Evolutionary conservation across 2,329 filamentous ascomycete species (phyloP).

Genomic region (Hypoxylon sp.): DNA sequence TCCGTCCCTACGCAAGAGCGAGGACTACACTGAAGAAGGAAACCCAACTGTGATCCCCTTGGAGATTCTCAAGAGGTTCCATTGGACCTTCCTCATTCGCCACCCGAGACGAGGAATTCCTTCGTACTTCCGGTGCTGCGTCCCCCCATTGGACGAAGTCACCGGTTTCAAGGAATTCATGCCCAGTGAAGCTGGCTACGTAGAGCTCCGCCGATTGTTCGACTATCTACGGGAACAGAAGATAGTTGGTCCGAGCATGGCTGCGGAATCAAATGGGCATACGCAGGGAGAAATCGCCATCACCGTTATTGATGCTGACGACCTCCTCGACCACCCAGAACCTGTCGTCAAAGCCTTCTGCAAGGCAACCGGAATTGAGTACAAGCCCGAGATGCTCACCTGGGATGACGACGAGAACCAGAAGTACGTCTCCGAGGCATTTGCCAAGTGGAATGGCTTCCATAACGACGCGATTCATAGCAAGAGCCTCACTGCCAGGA

Average conservation of each 20-base stretch:
- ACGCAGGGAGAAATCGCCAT: conserved; percentile 69
- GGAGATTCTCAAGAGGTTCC: conserved; percentile 81
- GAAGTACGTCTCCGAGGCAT: conserved; percentile 76
- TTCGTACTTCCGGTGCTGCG: conserved; percentile 93
- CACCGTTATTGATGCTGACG: conserved; percentile 93
- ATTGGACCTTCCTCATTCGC: conserved; percentile 97
- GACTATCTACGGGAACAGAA: conserved; percentile 82
- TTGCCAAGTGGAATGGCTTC: conserved; percentile 98
- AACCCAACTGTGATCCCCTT: conserved; percentile 91
- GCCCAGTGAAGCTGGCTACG: conserved; percentile 89
- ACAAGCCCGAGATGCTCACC: conserved; percentile 80
- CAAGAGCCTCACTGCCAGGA: conserved; percentile 79
- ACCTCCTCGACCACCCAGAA: conserved; percentile 87
- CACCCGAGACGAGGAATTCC: conserved; percentile 93
- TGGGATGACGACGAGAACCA: conserved; percentile 86
- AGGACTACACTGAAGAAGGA: conserved; percentile 65
- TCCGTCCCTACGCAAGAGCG: conserved; percentile 80
- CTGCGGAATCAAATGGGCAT: conserved; percentile 57
- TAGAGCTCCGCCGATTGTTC: conserved; percentile 87
- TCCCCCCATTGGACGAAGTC: conserved; percentile 84
- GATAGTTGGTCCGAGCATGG: conserved; percentile 78
- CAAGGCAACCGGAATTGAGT: conserved; percentile 83
- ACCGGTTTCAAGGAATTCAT: conserved; percentile 92
- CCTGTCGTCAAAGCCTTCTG: conserved; percentile 85
- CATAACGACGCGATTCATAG: conserved; percentile 95